Evolutionary conservation across 2,329 filamentous ascomycete species (phyloP).

Genomic region (Talaromyces islandicus): DNA sequence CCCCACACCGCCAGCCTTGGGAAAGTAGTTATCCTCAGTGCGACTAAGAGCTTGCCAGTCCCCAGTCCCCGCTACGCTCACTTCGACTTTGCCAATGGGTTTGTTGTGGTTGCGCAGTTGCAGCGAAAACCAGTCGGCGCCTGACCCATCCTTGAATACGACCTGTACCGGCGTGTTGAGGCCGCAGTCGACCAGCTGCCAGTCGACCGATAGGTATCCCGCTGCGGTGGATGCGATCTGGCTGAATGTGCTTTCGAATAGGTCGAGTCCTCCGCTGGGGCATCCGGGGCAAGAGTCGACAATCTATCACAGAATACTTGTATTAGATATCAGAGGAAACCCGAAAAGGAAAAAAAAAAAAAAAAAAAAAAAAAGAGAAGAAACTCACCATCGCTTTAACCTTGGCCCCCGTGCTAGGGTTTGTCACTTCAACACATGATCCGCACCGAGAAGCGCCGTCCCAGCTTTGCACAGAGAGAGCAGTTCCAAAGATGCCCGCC

Average conservation of each 20-base stretch:
- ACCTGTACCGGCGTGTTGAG: slow-evolving; percentile 46
- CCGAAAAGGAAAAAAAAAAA: background rate
- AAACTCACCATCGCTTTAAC: slow-evolving; percentile 58
- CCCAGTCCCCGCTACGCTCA: slow-evolving; percentile 54
- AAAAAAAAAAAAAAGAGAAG: background rate
- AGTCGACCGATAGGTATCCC: slow-evolving; percentile 47
- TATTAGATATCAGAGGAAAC: background rate
- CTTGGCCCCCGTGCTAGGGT: slow-evolving; percentile 42
- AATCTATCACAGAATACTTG: slow-evolving; percentile 34
- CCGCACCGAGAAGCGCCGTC: slow-evolving; percentile 51
- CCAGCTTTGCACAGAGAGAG: slow-evolving; percentile 56
- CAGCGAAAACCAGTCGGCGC: slow-evolving; percentile 53
- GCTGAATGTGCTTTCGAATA: slow-evolving; percentile 48
- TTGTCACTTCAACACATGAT: slow-evolving; percentile 53
- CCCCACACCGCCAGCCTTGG: slow-evolving; percentile 54
- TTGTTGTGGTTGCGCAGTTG: slow-evolving; percentile 61
- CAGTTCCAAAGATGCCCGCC: slow-evolving; percentile 52
- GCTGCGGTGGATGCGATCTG: slow-evolving; percentile 38
- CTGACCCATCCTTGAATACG: slow-evolving; percentile 46
- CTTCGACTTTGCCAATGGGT: slow-evolving; percentile 51
- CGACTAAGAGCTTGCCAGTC: slow-evolving; percentile 55
- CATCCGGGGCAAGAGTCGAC: slow-evolving; percentile 55
- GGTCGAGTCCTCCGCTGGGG: slow-evolving; percentile 49
- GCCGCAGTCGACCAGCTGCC: slow-evolving; percentile 47
- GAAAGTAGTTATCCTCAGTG: slow-evolving; percentile 56